These are phyloP conservation scores for Aristolochia contorta DNA, from an alignment of 164 flowering plant species.

Conservation along the genomic window DNA sequence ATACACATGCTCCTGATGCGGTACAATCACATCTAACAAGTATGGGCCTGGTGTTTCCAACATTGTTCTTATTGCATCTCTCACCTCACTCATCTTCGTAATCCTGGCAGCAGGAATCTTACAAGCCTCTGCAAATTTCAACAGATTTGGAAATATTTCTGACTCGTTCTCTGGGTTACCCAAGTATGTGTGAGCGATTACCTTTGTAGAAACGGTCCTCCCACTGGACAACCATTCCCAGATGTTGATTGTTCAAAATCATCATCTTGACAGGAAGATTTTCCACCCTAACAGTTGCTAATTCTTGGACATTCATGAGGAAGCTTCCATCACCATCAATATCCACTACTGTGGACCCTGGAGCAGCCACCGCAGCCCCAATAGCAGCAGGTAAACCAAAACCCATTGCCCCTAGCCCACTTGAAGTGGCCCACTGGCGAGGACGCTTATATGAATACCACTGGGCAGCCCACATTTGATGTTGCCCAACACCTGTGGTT, in stretches of 20 bases:
- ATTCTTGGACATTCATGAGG: slow-evolving; percentile 15
- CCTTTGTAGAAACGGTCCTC: slow-evolving; percentile 66
- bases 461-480: slow-evolving; percentile 21
- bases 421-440: slow-evolving; percentile 13
- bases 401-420: slow-evolving; percentile 20
- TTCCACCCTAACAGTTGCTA: slow-evolving; percentile 6
- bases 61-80: slow-evolving; percentile 54
- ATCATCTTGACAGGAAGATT: slow-evolving; percentile 12
- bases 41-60: slow-evolving; percentile 67
- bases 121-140: slow-evolving; percentile 60
- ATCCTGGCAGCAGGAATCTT: slow-evolving; percentile 58
- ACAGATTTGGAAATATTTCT: slow-evolving; percentile 52
- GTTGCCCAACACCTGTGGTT: slow-evolving; percentile 17
- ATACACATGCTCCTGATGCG: slow-evolving; percentile 70
- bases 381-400: slow-evolving; percentile 18
- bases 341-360: slow-evolving; percentile 5
- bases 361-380: slow-evolving; percentile 12
- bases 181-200: slow-evolving; percentile 55
- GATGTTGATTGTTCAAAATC: slow-evolving; percentile 16
- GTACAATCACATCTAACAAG: slow-evolving; percentile 60
- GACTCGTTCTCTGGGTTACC: slow-evolving; percentile 49
- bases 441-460: slow-evolving; percentile 11
- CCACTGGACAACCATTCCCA: slow-evolving; percentile 21
- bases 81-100: slow-evolving; percentile 33
- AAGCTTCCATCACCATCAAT: slow-evolving; percentile 18